Base-by-base conservation (phyloP, 2,329 filamentous ascomycete genomes). In the Aspergillus pseudoterreus region DNA sequence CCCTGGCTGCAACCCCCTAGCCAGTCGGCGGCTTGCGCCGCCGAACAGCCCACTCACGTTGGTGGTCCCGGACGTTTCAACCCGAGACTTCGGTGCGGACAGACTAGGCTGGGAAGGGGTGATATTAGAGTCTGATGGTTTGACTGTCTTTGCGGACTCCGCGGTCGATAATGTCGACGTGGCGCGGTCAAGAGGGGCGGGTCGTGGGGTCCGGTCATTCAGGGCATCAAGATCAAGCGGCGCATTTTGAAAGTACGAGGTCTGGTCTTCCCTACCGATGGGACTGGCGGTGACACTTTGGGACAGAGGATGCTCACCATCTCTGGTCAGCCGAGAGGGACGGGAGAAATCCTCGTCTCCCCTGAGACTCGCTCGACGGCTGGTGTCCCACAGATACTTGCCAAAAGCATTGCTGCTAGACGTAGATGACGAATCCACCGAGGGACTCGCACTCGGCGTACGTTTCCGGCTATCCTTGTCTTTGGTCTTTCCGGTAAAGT, bases 281-380 rank as follows among this genome's bases (percentile, higher is more conserved):
- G 87, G 88, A 63, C 84, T 88, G 15, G 82, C 87, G 33, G 82
- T 84, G 45, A 88, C 80, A 65, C 87, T 92, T 59, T 89, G 86
- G 15, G 88, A 83, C 39, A 92, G 72, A 17, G 88, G 88, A 66
- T 92, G 88, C 48, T 90, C 86, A 45, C 80, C 77, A 59, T 78
- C 73, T 54, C 75, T 70, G 41, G 76, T 76, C 43, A 73, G 68
- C 53, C 77, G 78, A 38, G 82, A 65, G 5, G 76, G 73, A 30
- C 78, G 73, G 46, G 74, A 71, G n/a, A 82, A 73, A 35, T 75
- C 71, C 53, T 86, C 82, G 50, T 85, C 80, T 17, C 39, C 39
- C 45, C 78, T 75, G 43, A 86, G 63, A 61, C 83, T 87, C 8
- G 75, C 72, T 39, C 82, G 77, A 55, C 83, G 71, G 49, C 64